phyloP scores from a whole-genome alignment of 306 rosid species.

The Begonia peltatifolia region DNA sequence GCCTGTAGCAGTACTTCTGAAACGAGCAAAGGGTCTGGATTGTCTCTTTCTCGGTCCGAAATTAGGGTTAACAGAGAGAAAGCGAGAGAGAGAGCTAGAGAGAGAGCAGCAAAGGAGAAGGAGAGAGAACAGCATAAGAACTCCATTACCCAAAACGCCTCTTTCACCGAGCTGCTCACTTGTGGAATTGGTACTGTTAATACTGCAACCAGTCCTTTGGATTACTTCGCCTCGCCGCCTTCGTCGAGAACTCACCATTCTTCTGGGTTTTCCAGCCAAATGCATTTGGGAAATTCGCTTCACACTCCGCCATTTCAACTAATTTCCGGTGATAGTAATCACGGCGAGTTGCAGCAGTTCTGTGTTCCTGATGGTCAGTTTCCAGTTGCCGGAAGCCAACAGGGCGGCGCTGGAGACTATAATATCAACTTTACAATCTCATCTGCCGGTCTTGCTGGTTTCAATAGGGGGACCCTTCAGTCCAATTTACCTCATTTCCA shows the following conservation, averaged over 20 bases:
- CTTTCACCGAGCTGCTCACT: slow-evolving; percentile 78
- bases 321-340: slow-evolving; percentile 22
- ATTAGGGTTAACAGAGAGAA: slow-evolving; percentile 46
- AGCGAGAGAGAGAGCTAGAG: slow-evolving; percentile 80
- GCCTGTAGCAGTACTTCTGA: slow-evolving; percentile 88
- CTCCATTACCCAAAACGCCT: slow-evolving; percentile 20
- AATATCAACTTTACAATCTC: slow-evolving; percentile 64
- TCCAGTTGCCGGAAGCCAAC: slow-evolving; percentile 30
- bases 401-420: slow-evolving; percentile 26
- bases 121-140: slow-evolving; percentile 30
- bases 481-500: slow-evolving; percentile 17
- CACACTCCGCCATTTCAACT: slow-evolving; percentile 27
- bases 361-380: slow-evolving; percentile 44
- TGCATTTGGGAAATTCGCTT: slow-evolving; percentile 35
- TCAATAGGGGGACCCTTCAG: slow-evolving; percentile 21
- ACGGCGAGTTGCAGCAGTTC: slow-evolving; percentile 37
- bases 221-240: slow-evolving; percentile 36
- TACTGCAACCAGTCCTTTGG: slow-evolving; percentile 28
- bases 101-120: slow-evolving; percentile 55
- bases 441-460: slow-evolving; percentile 60
- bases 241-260: slow-evolving; percentile 36
- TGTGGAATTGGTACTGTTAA: slow-evolving; percentile 23
- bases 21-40: slow-evolving; percentile 85
- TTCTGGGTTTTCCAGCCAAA: slow-evolving; percentile 37
- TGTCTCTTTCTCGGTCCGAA: slow-evolving; percentile 71